Evolutionary conservation across 352 stramenopile genomes (phyloP).

Genomic region (Pythium phragmitis): DNA sequence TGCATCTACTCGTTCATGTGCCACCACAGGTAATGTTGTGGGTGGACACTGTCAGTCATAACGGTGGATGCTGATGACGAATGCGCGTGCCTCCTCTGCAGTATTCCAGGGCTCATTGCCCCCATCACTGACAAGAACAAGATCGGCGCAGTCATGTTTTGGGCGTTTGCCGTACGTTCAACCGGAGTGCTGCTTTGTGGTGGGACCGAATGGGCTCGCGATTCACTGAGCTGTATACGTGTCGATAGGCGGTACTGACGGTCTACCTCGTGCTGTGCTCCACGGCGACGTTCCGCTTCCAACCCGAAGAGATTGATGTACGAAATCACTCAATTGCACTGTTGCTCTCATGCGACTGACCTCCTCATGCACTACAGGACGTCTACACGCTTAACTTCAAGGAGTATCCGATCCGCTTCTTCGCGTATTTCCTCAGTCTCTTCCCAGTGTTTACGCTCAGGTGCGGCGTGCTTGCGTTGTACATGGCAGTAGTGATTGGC

Average conservation of each 20-base stretch:
- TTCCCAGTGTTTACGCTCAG: constrained; percentile 88
- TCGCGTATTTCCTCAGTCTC: constrained; percentile 86
- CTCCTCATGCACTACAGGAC: constrained; percentile 40
- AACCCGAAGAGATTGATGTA: constrained; percentile 80
- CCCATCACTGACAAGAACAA: constrained; percentile 82
- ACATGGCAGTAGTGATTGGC: background rate
- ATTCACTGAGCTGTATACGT: background rate
- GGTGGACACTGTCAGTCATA: background rate
- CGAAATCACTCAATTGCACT: background rate
- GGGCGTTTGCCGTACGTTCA: constrained; percentile 61
- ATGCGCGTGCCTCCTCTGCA: constrained; percentile 18
- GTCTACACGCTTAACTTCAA: constrained; percentile 91
- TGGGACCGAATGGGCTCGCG: background rate
- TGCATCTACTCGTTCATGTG: constrained; percentile 92
- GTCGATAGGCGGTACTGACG: constrained; percentile 59
- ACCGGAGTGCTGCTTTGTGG: background rate
- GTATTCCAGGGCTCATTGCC: constrained; percentile 78
- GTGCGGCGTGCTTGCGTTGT: constrained; percentile 29
- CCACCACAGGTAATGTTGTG: constrained; percentile 68
- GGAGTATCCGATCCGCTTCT: constrained; percentile 66
- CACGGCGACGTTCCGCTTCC: constrained; percentile 80
- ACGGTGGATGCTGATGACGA: background rate
- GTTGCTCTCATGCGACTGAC: constrained; percentile 3
- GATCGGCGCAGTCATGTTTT: constrained; percentile 59
- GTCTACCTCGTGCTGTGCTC: constrained; percentile 81